Evolutionary conservation across 1,139 yeast species (phyloP).

Genomic region (Saccharomycopsis hybrid): DNA sequence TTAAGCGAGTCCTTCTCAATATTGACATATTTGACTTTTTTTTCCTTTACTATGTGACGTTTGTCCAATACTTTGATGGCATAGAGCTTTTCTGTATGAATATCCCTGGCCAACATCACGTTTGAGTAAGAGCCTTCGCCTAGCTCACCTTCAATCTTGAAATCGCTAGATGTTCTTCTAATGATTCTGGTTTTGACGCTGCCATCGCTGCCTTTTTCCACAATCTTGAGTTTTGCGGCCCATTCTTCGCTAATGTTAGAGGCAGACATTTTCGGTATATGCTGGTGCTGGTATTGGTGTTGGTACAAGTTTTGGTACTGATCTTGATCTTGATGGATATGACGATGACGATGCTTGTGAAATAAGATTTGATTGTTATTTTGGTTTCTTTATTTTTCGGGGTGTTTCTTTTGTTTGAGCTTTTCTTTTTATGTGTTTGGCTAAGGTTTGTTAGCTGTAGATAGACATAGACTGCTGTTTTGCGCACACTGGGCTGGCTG

Average conservation of each 20-base stretch:
- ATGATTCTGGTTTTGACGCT: conserved; percentile 39
- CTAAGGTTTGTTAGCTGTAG: too few relatives aligned
- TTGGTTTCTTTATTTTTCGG: too few relatives aligned
- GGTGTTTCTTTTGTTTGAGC: too few relatives aligned
- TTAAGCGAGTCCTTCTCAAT: conserved; percentile 73
- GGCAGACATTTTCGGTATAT: conserved; percentile 4
- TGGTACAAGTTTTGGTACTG: too few relatives aligned
- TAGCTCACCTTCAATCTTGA: conserved; percentile 61
- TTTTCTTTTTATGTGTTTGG: too few relatives aligned
- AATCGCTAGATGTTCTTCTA: conserved; percentile 55
- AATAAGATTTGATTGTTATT: too few relatives aligned
- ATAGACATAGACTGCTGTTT: too few relatives aligned
- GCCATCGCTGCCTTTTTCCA: conserved; percentile 41
- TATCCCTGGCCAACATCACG: conserved; percentile 62
- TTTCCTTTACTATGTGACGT: conserved; percentile 69
- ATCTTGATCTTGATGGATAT: too few relatives aligned
- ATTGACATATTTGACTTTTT: conserved; percentile 72
- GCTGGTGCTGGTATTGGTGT: too few relatives aligned
- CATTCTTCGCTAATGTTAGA: conserved; percentile 33
- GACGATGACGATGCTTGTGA: too few relatives aligned
- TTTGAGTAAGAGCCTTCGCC: conserved; percentile 85
- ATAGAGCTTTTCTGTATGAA: conserved; percentile 48
- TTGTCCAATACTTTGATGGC: conserved; percentile 74
- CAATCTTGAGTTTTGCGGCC: conserved; percentile 45
- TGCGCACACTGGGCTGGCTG: too few relatives aligned